These are phyloP conservation scores for Linnemannia schmuckeri DNA, from an alignment of 192 early-diverging fungal genomes.

Conservation along the genomic window DNA sequence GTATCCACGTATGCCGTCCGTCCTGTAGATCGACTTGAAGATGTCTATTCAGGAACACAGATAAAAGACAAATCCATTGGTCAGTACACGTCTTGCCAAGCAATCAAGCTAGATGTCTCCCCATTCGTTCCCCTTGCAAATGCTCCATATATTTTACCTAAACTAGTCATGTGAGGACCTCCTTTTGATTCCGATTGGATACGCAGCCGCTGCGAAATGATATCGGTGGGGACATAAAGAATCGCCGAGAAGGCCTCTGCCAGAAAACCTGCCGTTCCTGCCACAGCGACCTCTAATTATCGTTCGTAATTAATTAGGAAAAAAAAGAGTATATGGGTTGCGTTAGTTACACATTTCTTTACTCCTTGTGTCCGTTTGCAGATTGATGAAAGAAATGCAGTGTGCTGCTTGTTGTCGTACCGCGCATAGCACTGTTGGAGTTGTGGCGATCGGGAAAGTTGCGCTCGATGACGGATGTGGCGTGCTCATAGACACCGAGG, in stretches of 20 bases:
- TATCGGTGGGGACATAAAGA: constrained; percentile 52
- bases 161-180: constrained; percentile 30
- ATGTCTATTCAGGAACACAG: constrained; percentile 17
- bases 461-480: constrained; percentile 42
- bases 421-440: constrained; percentile 49
- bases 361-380: background rate
- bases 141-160: constrained; percentile 19
- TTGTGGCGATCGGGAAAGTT: constrained; percentile 46
- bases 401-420: background rate
- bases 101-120: too few relatives aligned
- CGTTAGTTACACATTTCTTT: background rate
- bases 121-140: background rate
- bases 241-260: constrained; percentile 41
- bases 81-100: too few relatives aligned
- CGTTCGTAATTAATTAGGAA: background rate
- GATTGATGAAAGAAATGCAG: too few relatives aligned
- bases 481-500: constrained; percentile 54
- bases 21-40: constrained; percentile 47
- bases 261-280: constrained; percentile 51
- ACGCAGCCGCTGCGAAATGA: constrained; percentile 48
- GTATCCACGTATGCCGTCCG: constrained; percentile 47
- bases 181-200: constrained; percentile 52
- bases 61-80: background rate
- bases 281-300: constrained; percentile 41
- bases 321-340: too few relatives aligned